Conservation (phyloP, 1,284 basidiomycete species). For the Phaffia rhodozyma region DNA sequence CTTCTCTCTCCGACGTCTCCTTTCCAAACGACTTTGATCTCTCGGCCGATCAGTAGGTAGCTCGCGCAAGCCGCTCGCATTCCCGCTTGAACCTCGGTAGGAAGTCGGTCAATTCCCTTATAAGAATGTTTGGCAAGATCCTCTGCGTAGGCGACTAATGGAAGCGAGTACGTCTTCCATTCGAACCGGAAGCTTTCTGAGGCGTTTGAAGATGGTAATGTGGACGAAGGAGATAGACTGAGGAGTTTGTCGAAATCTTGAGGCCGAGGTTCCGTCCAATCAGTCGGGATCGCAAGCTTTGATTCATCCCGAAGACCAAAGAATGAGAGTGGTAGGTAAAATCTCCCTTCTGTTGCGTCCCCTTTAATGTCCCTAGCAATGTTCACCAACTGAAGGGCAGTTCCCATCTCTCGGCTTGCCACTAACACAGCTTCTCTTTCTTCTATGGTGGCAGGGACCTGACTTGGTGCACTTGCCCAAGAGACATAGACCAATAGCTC, state of each 20-base stretch:
- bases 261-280: not conserved
- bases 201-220: not conserved
- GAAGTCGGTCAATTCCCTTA: not conserved
- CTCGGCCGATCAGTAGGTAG: conserved; percentile 10
- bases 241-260: not conserved
- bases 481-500: conserved; percentile 37
- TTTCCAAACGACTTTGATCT: not conserved
- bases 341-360: conserved; percentile 32
- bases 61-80: conserved; percentile 1
- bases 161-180: conserved; percentile 25
- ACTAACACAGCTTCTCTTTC: conserved; percentile 19
- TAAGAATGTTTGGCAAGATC: conserved; percentile 17
- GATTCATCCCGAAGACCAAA: conserved; percentile 20
- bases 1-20: not conserved
- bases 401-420: conserved; percentile 34
- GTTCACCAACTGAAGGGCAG: conserved; percentile 37
- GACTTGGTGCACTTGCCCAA: conserved; percentile 29
- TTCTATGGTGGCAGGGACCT: not conserved
- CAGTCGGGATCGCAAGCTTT: not conserved
- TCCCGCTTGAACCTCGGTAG: conserved; percentile 1
- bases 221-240: not conserved
- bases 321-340: conserved; percentile 35
- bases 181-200: too few relatives aligned
- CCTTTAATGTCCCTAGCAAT: conserved; percentile 35
- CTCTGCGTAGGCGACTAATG: conserved; percentile 28